Base-by-base conservation (phyloP, 345 rosid species). In the Diplotaxis tenuifolia region DNA sequence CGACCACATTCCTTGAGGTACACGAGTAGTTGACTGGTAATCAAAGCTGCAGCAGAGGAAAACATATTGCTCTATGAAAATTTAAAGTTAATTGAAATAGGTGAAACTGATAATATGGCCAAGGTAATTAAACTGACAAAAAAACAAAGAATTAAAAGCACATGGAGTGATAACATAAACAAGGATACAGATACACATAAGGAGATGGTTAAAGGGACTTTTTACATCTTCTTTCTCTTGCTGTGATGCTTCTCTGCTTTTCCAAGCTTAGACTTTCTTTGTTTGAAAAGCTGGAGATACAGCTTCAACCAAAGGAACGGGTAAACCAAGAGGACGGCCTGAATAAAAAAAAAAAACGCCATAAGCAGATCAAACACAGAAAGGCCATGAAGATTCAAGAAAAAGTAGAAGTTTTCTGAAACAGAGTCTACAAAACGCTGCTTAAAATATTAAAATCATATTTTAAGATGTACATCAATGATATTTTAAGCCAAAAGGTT, bases 291-390 rank as follows among this genome's bases (percentile, higher is more conserved):
- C 77, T 89, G 86, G 59, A 82, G 74, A 83, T 89, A 91, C 50
- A 91, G 92, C 62, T 83, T 91, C 70, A 89, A 66, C 93, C 91
- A 89, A 53, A 83, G 83, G 76, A 94, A 83, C 6, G 97, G 98
- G 58, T 91, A 94, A 56, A 80, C 25, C 58, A 87, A 52, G 72
- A 94, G 86, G 25, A 83, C 7, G 71, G 60, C 93, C 97, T 91
- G 86, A 12, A 28, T 12, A 68, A 70, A 79, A 62, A 12, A 28
- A 9, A 68, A 70, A 79, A 62, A 14, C 42, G 27, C 28, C 34
- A 42, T 45, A 28, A 18, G 65, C 16, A 71, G 1, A 31, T 27
- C 9, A 40, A n/a, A 38, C 18, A 32, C 15, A 52, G 29, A 25
- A 29, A 59, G 68, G 62, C 20, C 31, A 62, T 10, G 50, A 64